These are phyloP conservation scores for Alternaria ethzedia DNA, from an alignment of 2,329 filamentous ascomycete species.

Conservation along the genomic window DNA sequence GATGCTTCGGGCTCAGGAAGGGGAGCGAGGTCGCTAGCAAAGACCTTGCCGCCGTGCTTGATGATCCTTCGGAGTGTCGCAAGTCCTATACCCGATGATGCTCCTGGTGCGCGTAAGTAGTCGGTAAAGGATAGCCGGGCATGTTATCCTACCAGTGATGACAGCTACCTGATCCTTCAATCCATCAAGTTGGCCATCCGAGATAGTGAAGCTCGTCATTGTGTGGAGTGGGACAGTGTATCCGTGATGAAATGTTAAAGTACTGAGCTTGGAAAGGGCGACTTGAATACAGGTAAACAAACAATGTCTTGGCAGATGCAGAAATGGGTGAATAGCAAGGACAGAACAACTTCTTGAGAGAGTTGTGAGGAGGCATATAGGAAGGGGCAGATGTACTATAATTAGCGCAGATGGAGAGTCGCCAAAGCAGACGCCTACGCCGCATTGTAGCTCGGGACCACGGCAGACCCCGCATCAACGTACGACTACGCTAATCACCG, in stretches of 20 bases:
- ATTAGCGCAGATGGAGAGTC: background rate
- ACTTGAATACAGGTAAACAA: background rate
- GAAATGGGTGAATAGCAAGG: background rate
- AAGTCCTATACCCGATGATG: conserved; percentile 66
- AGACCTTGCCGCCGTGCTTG: conserved; percentile 60
- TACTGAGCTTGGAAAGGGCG: background rate
- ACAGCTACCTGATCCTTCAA: conserved; percentile 61
- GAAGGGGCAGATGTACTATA: background rate
- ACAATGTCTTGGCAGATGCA: background rate
- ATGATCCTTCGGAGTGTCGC: conserved; percentile 62
- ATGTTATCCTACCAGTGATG: conserved; percentile 54
- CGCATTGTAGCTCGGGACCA: background rate
- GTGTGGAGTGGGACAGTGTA: background rate
- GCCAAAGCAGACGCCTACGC: background rate
- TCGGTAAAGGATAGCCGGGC: background rate
- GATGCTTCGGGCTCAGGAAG: conserved; percentile 38
- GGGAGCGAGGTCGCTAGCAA: conserved; percentile 61
- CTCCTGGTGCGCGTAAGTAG: conserved; percentile 48
- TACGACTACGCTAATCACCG: background rate
- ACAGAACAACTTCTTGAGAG: background rate
- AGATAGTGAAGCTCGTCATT: conserved; percentile 53
- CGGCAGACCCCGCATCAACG: background rate
- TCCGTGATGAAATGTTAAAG: background rate
- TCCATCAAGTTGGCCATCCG: conserved; percentile 51
- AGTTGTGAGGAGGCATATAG: background rate